These are phyloP conservation scores for Psilocybe azurescens DNA, from an alignment of 768 basidiomycete genomes.

Conservation along the genomic window DNA sequence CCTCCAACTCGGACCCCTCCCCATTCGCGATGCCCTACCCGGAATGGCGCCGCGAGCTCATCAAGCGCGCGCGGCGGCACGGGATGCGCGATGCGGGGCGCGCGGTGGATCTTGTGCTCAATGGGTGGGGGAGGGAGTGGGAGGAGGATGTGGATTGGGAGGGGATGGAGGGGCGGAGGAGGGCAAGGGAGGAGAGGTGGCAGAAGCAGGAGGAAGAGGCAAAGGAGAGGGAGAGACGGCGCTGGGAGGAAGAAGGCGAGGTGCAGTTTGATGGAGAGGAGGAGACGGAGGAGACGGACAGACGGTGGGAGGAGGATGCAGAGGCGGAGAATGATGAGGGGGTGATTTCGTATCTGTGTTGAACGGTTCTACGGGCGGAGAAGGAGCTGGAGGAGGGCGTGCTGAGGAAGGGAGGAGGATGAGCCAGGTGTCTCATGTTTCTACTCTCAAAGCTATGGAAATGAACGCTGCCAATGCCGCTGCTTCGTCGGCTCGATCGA, in stretches of 20 bases:
- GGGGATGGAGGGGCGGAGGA: background rate
- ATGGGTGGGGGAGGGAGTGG: background rate
- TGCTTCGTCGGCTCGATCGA: background rate
- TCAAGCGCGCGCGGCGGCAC: constrained; percentile 56
- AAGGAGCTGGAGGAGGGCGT: constrained; percentile 17
- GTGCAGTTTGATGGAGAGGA: background rate
- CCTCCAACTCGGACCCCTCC: no score
- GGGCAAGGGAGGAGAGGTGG: background rate
- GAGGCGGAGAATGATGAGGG: no score
- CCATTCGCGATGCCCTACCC: constrained; percentile 57
- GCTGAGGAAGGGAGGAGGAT: constrained; percentile 11
- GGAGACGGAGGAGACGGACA: background rate
- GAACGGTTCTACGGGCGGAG: no score
- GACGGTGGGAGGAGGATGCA: no score
- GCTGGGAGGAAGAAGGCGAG: background rate
- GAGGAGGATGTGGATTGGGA: background rate
- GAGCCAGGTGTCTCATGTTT: constrained; percentile 12
- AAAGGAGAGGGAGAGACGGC: background rate
- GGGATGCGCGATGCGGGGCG: constrained; percentile 63
- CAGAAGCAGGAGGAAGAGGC: background rate
- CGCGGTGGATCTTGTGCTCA: constrained; percentile 45
- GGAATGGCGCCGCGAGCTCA: constrained; percentile 63
- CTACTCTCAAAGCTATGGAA: constrained; percentile 16
- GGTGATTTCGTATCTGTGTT: no score
- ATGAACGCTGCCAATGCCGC: constrained; percentile 11